These are phyloP conservation scores for Phytophthora sp. DNA, from an alignment of 352 stramenopile species.

Conservation along the genomic window DNA sequence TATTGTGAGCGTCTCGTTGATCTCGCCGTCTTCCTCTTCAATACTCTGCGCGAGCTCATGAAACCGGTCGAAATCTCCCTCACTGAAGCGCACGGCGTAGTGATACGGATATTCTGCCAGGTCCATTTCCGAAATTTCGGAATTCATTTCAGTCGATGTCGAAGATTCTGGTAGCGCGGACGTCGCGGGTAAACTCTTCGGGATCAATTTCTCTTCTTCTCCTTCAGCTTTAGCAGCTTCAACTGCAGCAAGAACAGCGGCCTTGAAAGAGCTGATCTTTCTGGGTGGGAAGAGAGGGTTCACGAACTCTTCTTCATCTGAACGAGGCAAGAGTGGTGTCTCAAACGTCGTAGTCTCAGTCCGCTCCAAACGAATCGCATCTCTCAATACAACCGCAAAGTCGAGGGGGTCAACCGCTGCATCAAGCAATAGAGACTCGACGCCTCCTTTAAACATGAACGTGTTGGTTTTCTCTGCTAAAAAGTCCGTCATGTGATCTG, in stretches of 20 bases:
- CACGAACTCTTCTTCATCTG: not conserved
- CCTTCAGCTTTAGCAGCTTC: not conserved
- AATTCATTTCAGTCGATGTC: not conserved
- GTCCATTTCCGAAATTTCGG: constrained; percentile 5
- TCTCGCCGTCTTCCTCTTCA: constrained; percentile 7
- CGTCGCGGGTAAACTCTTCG: not conserved
- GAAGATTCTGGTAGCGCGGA: not conserved
- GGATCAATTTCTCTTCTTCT: not conserved
- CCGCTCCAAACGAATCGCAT: not conserved
- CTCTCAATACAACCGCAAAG: constrained; percentile 11
- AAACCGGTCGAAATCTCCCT: constrained; percentile 11
- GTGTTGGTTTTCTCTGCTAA: constrained; percentile 9
- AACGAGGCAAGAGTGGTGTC: not conserved
- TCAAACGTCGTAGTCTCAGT: not conserved
- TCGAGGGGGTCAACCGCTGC: constrained; percentile 5
- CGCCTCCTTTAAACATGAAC: constrained; percentile 6
- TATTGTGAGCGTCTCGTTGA: constrained; percentile 19
- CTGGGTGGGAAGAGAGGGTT: constrained; percentile 4
- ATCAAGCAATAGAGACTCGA: constrained; percentile 2
- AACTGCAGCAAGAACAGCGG: not conserved
- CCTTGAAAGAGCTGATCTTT: not conserved
- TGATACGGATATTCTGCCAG: constrained; percentile 15
- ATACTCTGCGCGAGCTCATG: constrained; percentile 13
- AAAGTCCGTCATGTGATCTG: not conserved
- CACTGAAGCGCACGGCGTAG: constrained; percentile 13